These are phyloP conservation scores for Phaffia australis DNA, from an alignment of 768 basidiomycete species.

Conservation along the genomic window DNA sequence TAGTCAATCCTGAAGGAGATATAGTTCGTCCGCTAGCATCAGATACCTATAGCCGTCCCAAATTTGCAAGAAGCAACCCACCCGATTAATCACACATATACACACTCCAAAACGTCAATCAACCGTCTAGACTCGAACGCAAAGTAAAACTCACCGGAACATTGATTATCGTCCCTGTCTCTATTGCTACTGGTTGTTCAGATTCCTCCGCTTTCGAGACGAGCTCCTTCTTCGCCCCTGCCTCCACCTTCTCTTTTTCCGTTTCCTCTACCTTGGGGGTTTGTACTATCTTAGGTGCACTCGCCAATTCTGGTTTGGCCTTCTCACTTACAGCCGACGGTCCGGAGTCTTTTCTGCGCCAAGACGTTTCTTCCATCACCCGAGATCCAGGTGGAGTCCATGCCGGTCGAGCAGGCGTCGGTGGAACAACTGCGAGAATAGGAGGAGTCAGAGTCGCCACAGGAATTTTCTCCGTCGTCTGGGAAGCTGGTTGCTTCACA, in stretches of 20 bases:
- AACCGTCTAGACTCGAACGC: too few relatives aligned
- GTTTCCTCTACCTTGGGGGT: background rate
- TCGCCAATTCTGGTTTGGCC: background rate
- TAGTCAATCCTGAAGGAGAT: too few relatives aligned
- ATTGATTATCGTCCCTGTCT: too few relatives aligned
- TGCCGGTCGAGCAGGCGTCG: constrained; percentile 2
- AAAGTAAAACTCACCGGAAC: too few relatives aligned
- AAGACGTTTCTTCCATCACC: constrained; percentile 19
- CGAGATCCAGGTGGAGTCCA: background rate
- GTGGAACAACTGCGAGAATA: background rate
- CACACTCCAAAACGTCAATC: background rate
- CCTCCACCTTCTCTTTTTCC: background rate
- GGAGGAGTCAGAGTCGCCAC: background rate
- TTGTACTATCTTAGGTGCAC: background rate
- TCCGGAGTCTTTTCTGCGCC: constrained; percentile 1
- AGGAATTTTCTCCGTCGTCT: too few relatives aligned
- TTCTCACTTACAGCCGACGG: background rate
- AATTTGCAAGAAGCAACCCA: too few relatives aligned
- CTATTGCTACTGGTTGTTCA: too few relatives aligned
- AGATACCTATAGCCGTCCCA: background rate
- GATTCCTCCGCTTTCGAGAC: background rate
- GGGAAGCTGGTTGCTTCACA: background rate
- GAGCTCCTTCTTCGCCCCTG: background rate
- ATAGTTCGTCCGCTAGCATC: background rate
- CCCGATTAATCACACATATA: background rate